Evolutionary conservation across 1,284 basidiomycete species (phyloP), one percentile per base, ranked within the genome.

Genomic region (Vanrija pseudolonga): DNA sequence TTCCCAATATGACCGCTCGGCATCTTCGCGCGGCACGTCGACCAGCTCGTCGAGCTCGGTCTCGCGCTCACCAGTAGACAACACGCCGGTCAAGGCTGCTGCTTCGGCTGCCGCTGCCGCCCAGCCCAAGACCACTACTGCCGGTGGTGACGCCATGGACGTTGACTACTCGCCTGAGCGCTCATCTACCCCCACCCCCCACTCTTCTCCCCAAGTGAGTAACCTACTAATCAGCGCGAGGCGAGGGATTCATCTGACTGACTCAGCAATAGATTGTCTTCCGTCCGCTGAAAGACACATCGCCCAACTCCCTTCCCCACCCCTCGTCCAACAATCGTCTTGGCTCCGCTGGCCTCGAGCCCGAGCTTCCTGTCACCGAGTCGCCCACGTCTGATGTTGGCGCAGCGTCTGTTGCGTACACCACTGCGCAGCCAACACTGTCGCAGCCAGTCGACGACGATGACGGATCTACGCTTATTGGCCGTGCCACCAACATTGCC

Each of bases 151-250:
- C 47, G 51, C 57, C 20, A 67, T 67, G 63, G 71, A 71, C 45
- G 62, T 68, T 14, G 66, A 72, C 43, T 69, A 72, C 48, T 59
- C 67, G 22, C 67, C 69, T 17, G 71, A 74, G 46, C 52, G 69
- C 41, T 69, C 69, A 32, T 60, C 64, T 15, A 78, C 76, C 8
- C 76, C 76, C 9, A 77, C 76, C 3, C 76, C 76, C 2, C 75
- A 77, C 61, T 77, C 75, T n/a, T 76, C 74, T 38, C 76, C 76
- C 28, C 71, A 76, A 59, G 76, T 78, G 57, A 67, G 75, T 68
- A 22, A n/a, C 38, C 4, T 26, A 12, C 39, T 32, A 36, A 46
- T 5, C 22, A 39, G 18, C 36, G n/a, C 12, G 18, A 38, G 11
- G 39, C 20, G 12, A 38, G 39, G 47, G 54, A 54, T 47, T 26